Evolutionary conservation across 192 early-diverging fungal genomes (phyloP).

Genomic region (Backusella liffmaniae): DNA sequence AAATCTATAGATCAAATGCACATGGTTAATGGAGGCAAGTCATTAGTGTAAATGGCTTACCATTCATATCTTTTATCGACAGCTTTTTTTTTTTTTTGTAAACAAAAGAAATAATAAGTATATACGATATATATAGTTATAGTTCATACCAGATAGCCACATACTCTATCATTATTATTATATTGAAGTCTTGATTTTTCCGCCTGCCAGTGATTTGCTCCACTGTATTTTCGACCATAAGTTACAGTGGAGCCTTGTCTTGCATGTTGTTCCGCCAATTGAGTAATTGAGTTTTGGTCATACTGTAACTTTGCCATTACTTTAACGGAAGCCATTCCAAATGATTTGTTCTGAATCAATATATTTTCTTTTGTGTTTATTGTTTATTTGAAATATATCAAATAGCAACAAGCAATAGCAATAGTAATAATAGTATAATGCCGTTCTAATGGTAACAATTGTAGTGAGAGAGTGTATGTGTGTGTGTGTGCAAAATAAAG

Average conservation of each 20-base stretch:
- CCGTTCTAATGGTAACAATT: background rate
- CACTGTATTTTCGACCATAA: background rate
- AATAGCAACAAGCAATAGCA: background rate
- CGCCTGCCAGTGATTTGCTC: slow-evolving; percentile 5
- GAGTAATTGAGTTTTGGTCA: slow-evolving; percentile 27
- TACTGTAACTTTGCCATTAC: slow-evolving; percentile 29
- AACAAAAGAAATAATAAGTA: background rate
- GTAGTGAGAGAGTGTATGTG: background rate
- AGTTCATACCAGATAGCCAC: too few relatives aligned
- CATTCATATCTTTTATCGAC: slow-evolving; percentile 12
- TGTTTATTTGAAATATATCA: background rate
- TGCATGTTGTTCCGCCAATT: slow-evolving; percentile 28
- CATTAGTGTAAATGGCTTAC: background rate
- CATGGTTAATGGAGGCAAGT: background rate
- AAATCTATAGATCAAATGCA: slow-evolving; percentile 36
- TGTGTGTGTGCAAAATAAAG: background rate
- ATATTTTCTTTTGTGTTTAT: background rate
- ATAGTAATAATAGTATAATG: background rate
- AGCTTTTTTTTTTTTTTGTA: background rate
- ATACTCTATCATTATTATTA: background rate
- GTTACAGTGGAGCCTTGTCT: slow-evolving; percentile 24
- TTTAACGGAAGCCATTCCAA: slow-evolving; percentile 30
- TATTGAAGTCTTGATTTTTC: background rate
- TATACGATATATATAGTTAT: too few relatives aligned
- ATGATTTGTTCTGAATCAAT: background rate